Conservation (phyloP, 495 filamentous ascomycete genomes). For the Aeminium ludgeri region DNA sequence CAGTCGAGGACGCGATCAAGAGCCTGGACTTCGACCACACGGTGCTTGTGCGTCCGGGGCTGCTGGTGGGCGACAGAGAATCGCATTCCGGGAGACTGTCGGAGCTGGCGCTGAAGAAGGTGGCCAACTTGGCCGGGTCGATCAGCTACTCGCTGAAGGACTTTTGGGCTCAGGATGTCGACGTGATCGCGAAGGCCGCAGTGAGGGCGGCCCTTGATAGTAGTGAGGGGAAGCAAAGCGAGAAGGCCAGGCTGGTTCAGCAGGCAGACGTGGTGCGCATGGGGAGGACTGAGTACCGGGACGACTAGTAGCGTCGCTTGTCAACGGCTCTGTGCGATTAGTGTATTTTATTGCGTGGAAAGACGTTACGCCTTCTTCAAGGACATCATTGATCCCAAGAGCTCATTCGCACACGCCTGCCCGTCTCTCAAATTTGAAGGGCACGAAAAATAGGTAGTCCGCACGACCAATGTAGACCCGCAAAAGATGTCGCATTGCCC, state of each 20-base stretch:
- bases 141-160: conserved; percentile 44
- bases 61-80: conserved; percentile 55
- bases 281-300: conserved; percentile 21
- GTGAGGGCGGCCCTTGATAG: conserved; percentile 36
- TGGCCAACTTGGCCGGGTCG: conserved; percentile 35
- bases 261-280: conserved; percentile 22
- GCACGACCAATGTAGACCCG: no score
- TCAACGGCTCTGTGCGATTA: no score
- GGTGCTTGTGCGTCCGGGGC: conserved; percentile 56
- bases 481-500: no score
- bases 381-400: no score
- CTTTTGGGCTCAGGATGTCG: conserved; percentile 53
- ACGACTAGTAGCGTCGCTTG: not conserved
- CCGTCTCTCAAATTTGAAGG: no score
- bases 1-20: conserved; percentile 62
- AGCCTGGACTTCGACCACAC: conserved; percentile 53
- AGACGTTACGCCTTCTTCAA: no score
- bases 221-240: conserved; percentile 22
- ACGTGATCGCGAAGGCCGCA: conserved; percentile 57
- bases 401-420: no score
- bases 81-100: conserved; percentile 28
- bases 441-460: no score
- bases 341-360: no score
- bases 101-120: conserved; percentile 30
- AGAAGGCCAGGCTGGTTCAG: conserved; percentile 20